Base-by-base conservation (phyloP, 345 rosid genomes). In the Salix koriyanagi region DNA sequence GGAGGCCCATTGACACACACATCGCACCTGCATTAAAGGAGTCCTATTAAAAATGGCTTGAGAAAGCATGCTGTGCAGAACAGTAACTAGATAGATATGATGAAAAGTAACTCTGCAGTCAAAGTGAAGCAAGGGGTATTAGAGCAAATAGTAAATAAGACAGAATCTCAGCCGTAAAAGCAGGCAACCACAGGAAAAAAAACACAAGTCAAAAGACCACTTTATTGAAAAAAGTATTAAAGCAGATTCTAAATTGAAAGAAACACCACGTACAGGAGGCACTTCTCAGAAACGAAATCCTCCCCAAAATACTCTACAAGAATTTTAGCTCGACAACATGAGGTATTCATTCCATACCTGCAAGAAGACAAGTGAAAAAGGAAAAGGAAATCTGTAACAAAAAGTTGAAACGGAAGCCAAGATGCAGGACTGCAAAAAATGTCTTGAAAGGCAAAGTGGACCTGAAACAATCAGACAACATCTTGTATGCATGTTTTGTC, bases 321-420 rank as follows among this genome's bases (percentile, higher is more conserved):
- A 75, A 19, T 86, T 86, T 86, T 94, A 2, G 94, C 93, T 71
- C 98, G 92, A 81, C 98, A 94, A 64, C 68, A 72, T 37, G 93
- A 89, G 66, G 94, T 92, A 67, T 89, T 91, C 98, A 92, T 94
- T 75, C 93, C 96, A 78, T 94, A 94, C 82, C 98, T 94, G 90
- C 84, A 71, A 58, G 50, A 37, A 48, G 71, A 79, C 70, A 74
- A 21, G 30, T 9, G 28, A 30, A 15, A 65, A 65, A 28, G 15
- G 10, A 28, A 16, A 26, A 32, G 34, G 6, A 65, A 34, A 62
- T 23, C 30, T 25, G 15, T 6, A 52, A 16, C 18, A 23, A 37
- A 64, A 5, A 15, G 25, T 9, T 64, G 10, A 73, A 68, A 44
- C 7, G 13, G 2, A 30, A 50, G 16, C 7, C 61, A 10, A 30